Evolutionary conservation across 1,284 basidiomycete genomes (phyloP), one percentile per base, ranked within the genome.

Genomic region (Leccinum cinnamomeum): DNA sequence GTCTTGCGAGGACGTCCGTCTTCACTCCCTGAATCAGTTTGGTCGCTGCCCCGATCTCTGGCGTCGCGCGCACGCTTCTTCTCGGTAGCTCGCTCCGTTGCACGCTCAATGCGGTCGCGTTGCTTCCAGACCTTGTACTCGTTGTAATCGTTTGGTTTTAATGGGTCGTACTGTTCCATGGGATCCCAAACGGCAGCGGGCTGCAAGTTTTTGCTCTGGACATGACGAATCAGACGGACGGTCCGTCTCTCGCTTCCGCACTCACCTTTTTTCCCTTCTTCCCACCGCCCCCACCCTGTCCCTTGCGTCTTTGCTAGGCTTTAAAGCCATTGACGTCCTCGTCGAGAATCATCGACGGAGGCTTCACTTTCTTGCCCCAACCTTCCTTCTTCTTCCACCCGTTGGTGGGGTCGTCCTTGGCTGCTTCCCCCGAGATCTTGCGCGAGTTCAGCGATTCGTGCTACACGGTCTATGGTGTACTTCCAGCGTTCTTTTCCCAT

Each of bases 281-380:
- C 3, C 83, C 79, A 12, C 72, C 62, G 14, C 72, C 62, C 69
- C 79, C 57, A 18, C 71, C 70, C 16, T 64, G 30, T 2, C 73
- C 73, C 85, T 69, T 81, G 76, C 67, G 78, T 79, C 67, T 84
- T 77, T 69, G 80, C 72, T 75, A 72, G 7, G 79, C 73, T 75
- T 85, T 88, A 76, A 90, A 95, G 0, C 92, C 92, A 63, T 95
- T 95, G 64, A 95, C 81, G 65, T 95, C 91, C 65, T 94, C 92
- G 65, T 93, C 91, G 10, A 93, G 82, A 23, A 93, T 79, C 91
- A 93, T 93, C 0, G 90, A 91, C 12, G 91, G 91, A n/a, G 91
- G 91, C 68, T 92, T 92, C 72, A 93, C 86, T 72, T 92, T 92
- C 78, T 90, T 91, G 35, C 89, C 89, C 91, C 91, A 92, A 68